Conservation (phyloP, 2,329 filamentous ascomycete genomes). For the Cadophora sp. region DNA sequence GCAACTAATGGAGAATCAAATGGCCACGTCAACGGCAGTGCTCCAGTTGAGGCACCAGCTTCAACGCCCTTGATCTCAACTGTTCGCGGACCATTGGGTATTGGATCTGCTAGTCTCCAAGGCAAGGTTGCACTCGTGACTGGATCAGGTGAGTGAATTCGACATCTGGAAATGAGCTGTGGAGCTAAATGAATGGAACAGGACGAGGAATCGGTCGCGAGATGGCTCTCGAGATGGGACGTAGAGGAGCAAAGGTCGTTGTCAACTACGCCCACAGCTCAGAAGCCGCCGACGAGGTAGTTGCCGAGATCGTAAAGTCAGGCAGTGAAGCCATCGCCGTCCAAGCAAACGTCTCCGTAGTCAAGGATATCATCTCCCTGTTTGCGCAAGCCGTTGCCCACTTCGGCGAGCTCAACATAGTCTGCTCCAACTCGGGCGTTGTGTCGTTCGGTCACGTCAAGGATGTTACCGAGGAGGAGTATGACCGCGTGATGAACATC, state of each 20-base stretch:
- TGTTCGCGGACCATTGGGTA: constrained; percentile 20
- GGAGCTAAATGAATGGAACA: constrained; percentile 38
- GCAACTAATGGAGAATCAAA: constrained; percentile 6
- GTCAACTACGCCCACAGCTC: constrained; percentile 62
- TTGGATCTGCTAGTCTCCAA: constrained; percentile 20
- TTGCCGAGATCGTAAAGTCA: constrained; percentile 63
- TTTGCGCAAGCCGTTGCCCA: constrained; percentile 42
- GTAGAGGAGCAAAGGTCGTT: constrained; percentile 68
- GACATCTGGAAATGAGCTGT: not conserved
- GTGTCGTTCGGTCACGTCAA: constrained; percentile 54
- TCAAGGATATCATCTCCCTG: constrained; percentile 47
- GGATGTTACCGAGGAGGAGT: constrained; percentile 43
- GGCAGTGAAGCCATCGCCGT: constrained; percentile 61
- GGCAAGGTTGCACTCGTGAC: constrained; percentile 47
- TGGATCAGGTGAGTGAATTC: constrained; percentile 40
- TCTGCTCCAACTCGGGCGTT: constrained; percentile 52
- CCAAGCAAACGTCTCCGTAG: constrained; percentile 63
- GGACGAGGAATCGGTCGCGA: constrained; percentile 70
- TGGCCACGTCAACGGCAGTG: not conserved
- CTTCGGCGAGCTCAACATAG: constrained; percentile 44
- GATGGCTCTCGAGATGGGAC: constrained; percentile 70
- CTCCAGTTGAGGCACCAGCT: not conserved
- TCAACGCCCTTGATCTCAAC: constrained; percentile 13
- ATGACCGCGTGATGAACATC: constrained; percentile 61
- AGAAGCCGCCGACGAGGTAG: constrained; percentile 68